Evolutionary conservation across 768 basidiomycete species (phyloP).

Genomic region (Amanita muscaria): DNA sequence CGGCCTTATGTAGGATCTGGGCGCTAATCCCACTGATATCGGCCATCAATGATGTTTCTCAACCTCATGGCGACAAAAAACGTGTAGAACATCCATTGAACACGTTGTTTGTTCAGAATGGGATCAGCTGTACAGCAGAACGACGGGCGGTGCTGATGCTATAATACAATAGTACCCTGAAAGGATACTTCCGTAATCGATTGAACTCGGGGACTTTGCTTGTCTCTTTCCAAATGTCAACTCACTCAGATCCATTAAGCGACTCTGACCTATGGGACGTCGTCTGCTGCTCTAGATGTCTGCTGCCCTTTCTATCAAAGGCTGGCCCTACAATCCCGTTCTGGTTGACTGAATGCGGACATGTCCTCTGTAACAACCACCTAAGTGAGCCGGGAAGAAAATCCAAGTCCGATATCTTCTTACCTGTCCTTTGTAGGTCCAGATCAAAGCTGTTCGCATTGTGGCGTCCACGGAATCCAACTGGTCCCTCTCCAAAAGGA

Average conservation of each 20-base stretch:
- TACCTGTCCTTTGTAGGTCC: constrained; percentile 40
- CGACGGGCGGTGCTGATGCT: no score
- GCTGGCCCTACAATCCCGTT: constrained; percentile 59
- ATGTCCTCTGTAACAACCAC: constrained; percentile 79
- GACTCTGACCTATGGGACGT: constrained; percentile 77
- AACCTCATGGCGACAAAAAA: no score
- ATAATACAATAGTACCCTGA: no score
- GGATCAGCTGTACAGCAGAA: no score
- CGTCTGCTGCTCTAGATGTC: constrained; percentile 61
- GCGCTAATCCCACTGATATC: background rate
- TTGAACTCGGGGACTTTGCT: no score
- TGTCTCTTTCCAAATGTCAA: constrained; percentile 27
- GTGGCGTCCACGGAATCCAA: constrained; percentile 54
- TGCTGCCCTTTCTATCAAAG: constrained; percentile 50
- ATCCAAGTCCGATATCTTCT: background rate
- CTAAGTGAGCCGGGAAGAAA: constrained; percentile 45
- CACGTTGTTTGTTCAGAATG: no score
- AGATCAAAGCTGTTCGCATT: constrained; percentile 69
- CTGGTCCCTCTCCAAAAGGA: constrained; percentile 66
- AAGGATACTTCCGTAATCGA: no score
- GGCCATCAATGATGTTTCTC: no score
- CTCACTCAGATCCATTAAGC: constrained; percentile 30
- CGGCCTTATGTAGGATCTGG: background rate
- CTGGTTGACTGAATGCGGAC: constrained; percentile 86
- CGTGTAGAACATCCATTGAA: no score